These are phyloP conservation scores for Metschnikowia peoriensis DNA, from an alignment of 805 yeast species.

Conservation along the genomic window DNA sequence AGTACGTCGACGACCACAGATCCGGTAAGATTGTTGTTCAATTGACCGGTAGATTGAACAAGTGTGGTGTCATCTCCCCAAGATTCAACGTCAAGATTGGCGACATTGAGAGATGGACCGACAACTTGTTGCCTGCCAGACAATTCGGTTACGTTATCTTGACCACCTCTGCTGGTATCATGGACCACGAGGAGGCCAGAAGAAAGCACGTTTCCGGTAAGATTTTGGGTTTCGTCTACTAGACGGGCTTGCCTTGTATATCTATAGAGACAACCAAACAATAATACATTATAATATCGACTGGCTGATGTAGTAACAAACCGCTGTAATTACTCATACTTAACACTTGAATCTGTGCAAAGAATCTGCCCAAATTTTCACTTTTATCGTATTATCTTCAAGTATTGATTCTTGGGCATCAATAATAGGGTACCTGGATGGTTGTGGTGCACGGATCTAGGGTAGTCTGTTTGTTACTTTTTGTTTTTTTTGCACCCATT, in stretches of 20 bases:
- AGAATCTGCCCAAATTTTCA: too few relatives aligned
- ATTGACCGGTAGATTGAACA: slow-evolving; percentile 47
- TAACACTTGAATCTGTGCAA: too few relatives aligned
- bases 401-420: too few relatives aligned
- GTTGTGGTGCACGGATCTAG: too few relatives aligned
- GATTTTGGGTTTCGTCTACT: slow-evolving; percentile 97
- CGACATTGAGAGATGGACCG: slow-evolving; percentile 98
- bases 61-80: slow-evolving; percentile 98
- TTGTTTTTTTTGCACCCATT: too few relatives aligned
- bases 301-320: too few relatives aligned
- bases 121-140: slow-evolving; percentile 97
- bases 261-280: background rate
- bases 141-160: slow-evolving; percentile 97
- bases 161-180: slow-evolving; percentile 98
- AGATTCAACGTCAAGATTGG: slow-evolving; percentile 95
- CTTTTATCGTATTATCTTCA: too few relatives aligned
- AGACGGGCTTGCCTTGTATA: slow-evolving; percentile 21
- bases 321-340: too few relatives aligned
- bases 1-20: slow-evolving; percentile 37
- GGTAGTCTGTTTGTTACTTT: too few relatives aligned
- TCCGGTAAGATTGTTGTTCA: slow-evolving; percentile 38
- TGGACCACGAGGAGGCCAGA: slow-evolving; percentile 99
- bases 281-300: background rate
- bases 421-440: too few relatives aligned
- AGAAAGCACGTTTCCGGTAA: slow-evolving; percentile 99